phyloP scores from a whole-genome alignment of 139 green algal genomes.

The Eudorina sp. region DNA sequence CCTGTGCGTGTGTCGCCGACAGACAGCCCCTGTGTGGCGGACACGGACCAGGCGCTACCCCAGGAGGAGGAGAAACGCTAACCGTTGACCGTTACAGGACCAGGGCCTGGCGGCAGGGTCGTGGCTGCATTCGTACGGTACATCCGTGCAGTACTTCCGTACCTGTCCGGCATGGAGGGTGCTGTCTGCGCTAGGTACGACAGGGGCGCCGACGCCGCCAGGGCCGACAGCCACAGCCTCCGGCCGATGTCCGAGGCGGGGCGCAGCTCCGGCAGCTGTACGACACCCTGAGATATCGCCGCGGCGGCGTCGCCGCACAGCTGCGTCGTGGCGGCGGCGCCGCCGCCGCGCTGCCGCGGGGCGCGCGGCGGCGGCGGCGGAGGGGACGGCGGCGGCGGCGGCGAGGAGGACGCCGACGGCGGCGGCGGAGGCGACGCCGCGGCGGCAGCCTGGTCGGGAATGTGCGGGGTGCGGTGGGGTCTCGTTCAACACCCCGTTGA shows the following conservation, averaged over 20 bases:
- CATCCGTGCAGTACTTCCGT: no score
- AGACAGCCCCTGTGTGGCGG: no score
- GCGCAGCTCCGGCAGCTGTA: constrained; percentile 27
- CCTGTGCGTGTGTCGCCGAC: no score
- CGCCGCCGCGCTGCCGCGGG: not conserved
- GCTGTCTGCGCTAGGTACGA: constrained; percentile 24
- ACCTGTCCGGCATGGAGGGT: constrained; percentile 38
- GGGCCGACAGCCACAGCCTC: constrained; percentile 27
- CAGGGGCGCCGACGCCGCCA: constrained; percentile 29
- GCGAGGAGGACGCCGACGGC: not conserved
- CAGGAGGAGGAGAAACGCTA: no score
- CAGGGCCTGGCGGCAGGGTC: no score
- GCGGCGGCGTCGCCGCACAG: not conserved
- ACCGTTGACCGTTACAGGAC: no score
- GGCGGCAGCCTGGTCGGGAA: not conserved
- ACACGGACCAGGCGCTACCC: no score
- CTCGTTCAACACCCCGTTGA: no score
- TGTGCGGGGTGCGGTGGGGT: no score
- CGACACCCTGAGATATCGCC: not conserved
- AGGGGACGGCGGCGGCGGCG: not conserved
- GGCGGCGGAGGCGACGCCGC: no score
- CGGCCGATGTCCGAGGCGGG: constrained; percentile 21
- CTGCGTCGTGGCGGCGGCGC: not conserved
- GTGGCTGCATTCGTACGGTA: no score
- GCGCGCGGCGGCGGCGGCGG: not conserved